A percentile compares a stretch with the other conserved stretches of the same genome.
Conservation (phyloP, 2,329 filamentous ascomycete species). For the Seiridium unicorne region DNA sequence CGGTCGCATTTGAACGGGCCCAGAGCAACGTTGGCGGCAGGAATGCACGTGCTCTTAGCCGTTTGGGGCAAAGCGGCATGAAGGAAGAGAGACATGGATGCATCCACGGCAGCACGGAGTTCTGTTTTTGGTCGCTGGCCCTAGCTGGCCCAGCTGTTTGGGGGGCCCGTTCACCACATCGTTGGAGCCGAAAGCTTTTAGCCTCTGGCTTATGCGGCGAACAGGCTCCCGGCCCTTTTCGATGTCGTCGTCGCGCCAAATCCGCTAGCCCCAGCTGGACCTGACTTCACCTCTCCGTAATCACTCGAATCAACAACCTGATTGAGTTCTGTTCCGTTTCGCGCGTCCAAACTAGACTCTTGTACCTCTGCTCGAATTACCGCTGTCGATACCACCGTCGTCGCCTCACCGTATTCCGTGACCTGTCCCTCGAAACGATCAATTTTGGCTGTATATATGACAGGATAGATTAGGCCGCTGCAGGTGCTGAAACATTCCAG, state of each 20-base stretch:
- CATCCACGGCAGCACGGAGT: neutral
- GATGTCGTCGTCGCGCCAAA: neutral
- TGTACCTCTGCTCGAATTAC: neutral
- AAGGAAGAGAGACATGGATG: neutral
- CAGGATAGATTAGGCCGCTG: slow-evolving; percentile 1
- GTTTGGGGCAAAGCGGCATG: neutral
- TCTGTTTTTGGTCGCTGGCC: neutral
- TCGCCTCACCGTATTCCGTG: neutral
- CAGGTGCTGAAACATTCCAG: neutral
- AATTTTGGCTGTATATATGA: neutral
- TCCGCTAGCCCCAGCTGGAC: neutral
- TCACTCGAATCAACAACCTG: neutral
- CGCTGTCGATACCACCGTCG: neutral
- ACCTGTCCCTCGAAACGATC: neutral
- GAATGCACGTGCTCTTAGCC: slow-evolving; percentile 2
- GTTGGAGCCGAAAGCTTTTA: too few relatives aligned
- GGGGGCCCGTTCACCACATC: slow-evolving; percentile 1
- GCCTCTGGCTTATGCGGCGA: neutral
- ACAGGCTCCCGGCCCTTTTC: neutral
- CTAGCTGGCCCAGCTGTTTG: neutral
- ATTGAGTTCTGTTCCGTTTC: neutral
- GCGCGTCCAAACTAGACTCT: neutral
- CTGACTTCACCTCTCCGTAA: slow-evolving; percentile 1
- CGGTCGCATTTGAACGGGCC: neutral
- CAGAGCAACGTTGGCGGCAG: neutral